phyloP scores from a whole-genome alignment of 352 stramenopile genomes.

The Poterioochromonas sp. region DNA sequence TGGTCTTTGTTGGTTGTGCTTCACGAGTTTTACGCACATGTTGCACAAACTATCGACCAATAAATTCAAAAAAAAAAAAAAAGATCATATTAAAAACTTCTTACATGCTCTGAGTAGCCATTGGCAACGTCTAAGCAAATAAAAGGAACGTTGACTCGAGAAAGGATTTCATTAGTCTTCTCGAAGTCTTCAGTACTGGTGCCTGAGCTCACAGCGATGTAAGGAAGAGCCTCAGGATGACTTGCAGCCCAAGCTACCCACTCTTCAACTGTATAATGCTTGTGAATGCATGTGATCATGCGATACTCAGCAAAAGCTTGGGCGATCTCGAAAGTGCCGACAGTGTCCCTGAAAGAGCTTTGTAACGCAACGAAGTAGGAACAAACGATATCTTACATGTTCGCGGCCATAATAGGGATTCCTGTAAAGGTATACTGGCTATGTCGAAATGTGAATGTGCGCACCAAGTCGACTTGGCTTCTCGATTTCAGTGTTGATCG shows the following conservation, averaged over 20 bases:
- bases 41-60: slow-evolving; percentile 55
- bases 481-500: slow-evolving; percentile 73
- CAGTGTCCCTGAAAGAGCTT: slow-evolving; percentile 53
- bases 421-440: slow-evolving; percentile 36
- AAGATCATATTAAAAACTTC: background rate
- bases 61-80: slow-evolving; percentile 28
- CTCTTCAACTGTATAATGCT: slow-evolving; percentile 67
- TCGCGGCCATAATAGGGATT: slow-evolving; percentile 69
- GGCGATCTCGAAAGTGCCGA: slow-evolving; percentile 77
- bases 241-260: slow-evolving; percentile 43
- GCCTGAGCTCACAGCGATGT: slow-evolving; percentile 63
- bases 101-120: slow-evolving; percentile 56
- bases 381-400: slow-evolving; percentile 53
- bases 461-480: slow-evolving; percentile 59
- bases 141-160: slow-evolving; percentile 57
- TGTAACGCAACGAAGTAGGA: background rate
- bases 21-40: slow-evolving; percentile 56
- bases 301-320: slow-evolving; percentile 60
- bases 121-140: slow-evolving; percentile 79
- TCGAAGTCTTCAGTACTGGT: slow-evolving; percentile 60
- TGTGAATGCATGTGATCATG: slow-evolving; percentile 77
- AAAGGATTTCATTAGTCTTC: slow-evolving; percentile 58
- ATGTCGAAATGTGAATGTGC: slow-evolving; percentile 44
- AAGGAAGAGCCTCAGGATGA: slow-evolving; percentile 55
- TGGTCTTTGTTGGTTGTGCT: slow-evolving; percentile 52